These are phyloP conservation scores for Stemphylium lycopersici DNA, from an alignment of 2,329 filamentous ascomycete genomes.

Conservation along the genomic window DNA sequence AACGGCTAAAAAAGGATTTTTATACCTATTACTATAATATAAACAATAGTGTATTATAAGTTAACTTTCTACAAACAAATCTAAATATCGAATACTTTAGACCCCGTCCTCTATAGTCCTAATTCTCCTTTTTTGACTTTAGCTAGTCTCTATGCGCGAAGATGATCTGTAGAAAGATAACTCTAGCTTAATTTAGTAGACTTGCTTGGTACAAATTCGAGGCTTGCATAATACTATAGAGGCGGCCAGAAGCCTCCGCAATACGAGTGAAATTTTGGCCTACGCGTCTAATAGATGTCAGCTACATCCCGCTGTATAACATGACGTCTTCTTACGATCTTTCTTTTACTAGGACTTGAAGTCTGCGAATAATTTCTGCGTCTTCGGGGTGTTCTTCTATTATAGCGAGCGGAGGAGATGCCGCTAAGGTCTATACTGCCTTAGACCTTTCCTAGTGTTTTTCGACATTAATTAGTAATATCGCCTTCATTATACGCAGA, in stretches of 20 bases:
- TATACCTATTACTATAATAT: constrained; percentile 5
- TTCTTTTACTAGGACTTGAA: constrained; percentile 9
- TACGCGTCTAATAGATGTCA: constrained; percentile 10
- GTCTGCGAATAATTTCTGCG: constrained; percentile 8
- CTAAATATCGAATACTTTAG: constrained; percentile 8
- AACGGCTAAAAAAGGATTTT: constrained; percentile 1
- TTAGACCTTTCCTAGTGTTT: not conserved
- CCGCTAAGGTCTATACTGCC: constrained; percentile 6
- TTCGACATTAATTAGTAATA: not conserved
- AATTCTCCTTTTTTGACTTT: constrained; percentile 4
- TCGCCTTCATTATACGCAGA: not conserved
- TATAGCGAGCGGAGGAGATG: constrained; percentile 8
- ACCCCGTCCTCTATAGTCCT: not conserved
- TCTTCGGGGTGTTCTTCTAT: constrained; percentile 11
- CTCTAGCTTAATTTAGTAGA: not conserved
- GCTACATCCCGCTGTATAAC: constrained; percentile 11
- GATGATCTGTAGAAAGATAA: constrained; percentile 2
- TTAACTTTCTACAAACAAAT: constrained; percentile 4
- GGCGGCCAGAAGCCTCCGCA: constrained; percentile 8
- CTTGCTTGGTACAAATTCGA: not conserved
- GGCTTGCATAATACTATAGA: constrained; percentile 9
- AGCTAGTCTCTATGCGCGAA: constrained; percentile 3
- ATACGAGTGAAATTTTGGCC: constrained; percentile 10
- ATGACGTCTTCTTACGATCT: constrained; percentile 8
- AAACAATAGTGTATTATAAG: constrained; percentile 10